phyloP scores from a whole-genome alignment of 2,329 filamentous ascomycete species.

The Huntiella bhutanensis region DNA sequence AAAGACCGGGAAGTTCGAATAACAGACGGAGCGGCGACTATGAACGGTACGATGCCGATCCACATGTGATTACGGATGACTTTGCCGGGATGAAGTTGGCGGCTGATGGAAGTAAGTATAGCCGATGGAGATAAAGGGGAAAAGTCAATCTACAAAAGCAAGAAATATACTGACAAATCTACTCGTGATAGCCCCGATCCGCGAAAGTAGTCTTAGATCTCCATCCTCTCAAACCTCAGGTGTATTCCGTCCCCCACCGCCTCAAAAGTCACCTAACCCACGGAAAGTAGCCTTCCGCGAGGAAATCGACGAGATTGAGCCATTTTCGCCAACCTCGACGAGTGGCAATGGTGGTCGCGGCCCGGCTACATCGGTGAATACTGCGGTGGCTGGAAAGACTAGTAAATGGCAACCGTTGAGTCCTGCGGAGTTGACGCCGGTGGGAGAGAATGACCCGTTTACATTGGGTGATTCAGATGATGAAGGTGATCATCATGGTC shows the following conservation, averaged over 20 bases:
- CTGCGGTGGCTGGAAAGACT: constrained; percentile 37
- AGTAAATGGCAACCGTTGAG: constrained; percentile 98
- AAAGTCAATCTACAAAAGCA: constrained; percentile 10
- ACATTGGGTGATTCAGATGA: constrained; percentile 91
- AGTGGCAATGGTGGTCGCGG: background rate
- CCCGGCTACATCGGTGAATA: constrained; percentile 12
- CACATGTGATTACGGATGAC: constrained; percentile 73
- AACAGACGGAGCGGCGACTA: constrained; percentile 67
- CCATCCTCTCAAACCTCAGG: constrained; percentile 48
- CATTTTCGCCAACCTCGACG: constrained; percentile 6
- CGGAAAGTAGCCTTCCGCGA: constrained; percentile 40
- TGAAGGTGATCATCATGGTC: constrained; percentile 44
- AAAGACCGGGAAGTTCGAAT: constrained; percentile 37
- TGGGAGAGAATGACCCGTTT: constrained; percentile 74
- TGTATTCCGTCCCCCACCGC: constrained; percentile 52
- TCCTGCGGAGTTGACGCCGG: constrained; percentile 37
- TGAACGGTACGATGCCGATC: constrained; percentile 86
- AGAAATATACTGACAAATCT: constrained; percentile 13
- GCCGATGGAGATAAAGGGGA: background rate
- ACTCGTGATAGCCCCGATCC: constrained; percentile 33
- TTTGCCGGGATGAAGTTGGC: constrained; percentile 54
- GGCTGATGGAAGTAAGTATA: constrained; percentile 39
- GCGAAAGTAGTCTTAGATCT: constrained; percentile 28
- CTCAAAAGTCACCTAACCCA: constrained; percentile 32
- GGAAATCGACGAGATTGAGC: constrained; percentile 56